phyloP scores from a whole-genome alignment of 495 filamentous ascomycete genomes.

The Xeromyces bisporus region DNA sequence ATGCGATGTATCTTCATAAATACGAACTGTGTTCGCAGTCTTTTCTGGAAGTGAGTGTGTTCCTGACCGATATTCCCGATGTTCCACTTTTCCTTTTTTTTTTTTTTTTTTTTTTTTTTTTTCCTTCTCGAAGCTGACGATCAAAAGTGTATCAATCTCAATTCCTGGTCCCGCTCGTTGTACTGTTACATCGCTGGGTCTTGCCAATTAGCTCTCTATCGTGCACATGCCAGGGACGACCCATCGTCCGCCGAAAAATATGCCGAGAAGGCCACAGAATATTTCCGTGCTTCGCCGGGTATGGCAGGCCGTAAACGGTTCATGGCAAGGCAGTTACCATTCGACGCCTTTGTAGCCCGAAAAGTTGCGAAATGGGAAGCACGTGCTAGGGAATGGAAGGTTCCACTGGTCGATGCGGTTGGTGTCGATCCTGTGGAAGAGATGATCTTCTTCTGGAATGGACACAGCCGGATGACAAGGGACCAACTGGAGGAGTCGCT shows the following conservation, averaged over 20 bases:
- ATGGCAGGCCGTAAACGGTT: conserved; percentile 74
- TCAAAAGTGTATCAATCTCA: conserved; percentile 53
- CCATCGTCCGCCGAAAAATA: conserved; percentile 33
- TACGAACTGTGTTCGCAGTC: conserved; percentile 53
- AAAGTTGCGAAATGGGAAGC: conserved; percentile 86
- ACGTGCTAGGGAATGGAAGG: conserved; percentile 46
- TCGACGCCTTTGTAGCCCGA: conserved; percentile 72
- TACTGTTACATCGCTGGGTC: conserved; percentile 82
- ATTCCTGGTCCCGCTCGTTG: conserved; percentile 77
- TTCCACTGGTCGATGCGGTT: conserved; percentile 64
- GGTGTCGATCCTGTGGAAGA: conserved; percentile 74
- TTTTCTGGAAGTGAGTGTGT: conserved; percentile 43
- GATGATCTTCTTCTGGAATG: conserved; percentile 93
- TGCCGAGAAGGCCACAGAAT: conserved; percentile 49
- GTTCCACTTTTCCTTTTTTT: conserved; percentile 1
- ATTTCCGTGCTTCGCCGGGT: conserved; percentile 52
- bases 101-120: conserved; percentile 5
- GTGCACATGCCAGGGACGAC: conserved; percentile 31
- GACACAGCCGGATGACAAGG: conserved; percentile 56
- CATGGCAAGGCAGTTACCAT: conserved; percentile 76
- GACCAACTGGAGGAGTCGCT: conserved; percentile 48
- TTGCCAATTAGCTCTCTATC: conserved; percentile 64
- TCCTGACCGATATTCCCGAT: not conserved
- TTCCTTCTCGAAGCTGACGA: not conserved
- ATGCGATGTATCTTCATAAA: conserved; percentile 59